phyloP scores from a whole-genome alignment of 2,329 filamentous ascomycete species.

The Colletotrichum somersetense region DNA sequence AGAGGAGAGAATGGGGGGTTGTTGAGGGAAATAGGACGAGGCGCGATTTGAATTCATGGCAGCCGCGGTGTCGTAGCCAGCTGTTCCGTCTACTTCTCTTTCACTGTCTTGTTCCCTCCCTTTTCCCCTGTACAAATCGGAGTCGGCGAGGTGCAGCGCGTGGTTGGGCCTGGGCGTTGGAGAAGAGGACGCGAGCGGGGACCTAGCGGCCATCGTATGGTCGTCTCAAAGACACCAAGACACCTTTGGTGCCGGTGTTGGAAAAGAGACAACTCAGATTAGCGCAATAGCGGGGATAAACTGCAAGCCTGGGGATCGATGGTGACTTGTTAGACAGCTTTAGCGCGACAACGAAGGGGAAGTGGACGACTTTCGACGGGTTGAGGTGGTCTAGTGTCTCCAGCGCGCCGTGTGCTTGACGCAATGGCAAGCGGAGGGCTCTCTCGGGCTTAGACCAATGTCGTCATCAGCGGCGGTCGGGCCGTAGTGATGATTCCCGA shows the following conservation, averaged over 20 bases:
- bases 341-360: constrained; percentile 13
- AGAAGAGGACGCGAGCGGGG: constrained; percentile 33
- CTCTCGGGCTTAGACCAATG: constrained; percentile 34
- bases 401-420: constrained; percentile 26
- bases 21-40: constrained; percentile 38
- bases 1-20: constrained; percentile 13
- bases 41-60: constrained; percentile 33
- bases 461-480: constrained; percentile 29
- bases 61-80: constrained; percentile 6
- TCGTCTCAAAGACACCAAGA: constrained; percentile 20
- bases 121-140: constrained; percentile 22
- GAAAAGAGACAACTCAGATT: constrained; percentile 6
- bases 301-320: constrained; percentile 3
- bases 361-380: neutral
- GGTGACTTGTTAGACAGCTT: constrained; percentile 23
- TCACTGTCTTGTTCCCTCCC: constrained; percentile 23
- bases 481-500: constrained; percentile 25
- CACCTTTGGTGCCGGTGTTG: constrained; percentile 1
- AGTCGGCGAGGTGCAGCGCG: constrained; percentile 19
- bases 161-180: constrained; percentile 20
- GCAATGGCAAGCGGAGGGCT: constrained; percentile 27
- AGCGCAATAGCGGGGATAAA: constrained; percentile 16
- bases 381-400: constrained; percentile 22
- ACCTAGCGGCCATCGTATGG: constrained; percentile 31
- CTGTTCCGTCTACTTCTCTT: constrained; percentile 14